These are phyloP conservation scores for Kodamaea kakaduensis DNA, from an alignment of 805 yeast genomes.

Conservation along the genomic window DNA sequence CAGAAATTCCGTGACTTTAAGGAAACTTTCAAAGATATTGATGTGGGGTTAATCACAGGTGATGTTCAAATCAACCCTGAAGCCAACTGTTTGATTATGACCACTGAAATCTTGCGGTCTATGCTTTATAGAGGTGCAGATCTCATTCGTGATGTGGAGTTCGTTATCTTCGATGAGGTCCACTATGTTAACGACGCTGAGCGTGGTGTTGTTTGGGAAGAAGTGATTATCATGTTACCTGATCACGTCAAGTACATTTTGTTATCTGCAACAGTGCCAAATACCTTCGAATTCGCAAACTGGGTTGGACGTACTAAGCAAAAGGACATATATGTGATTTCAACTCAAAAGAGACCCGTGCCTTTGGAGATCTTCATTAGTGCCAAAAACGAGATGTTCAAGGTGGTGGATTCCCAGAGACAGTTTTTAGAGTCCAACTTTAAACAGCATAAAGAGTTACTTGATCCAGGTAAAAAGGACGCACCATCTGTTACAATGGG, in stretches of 20 bases:
- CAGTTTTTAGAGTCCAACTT: slow-evolving; percentile 65
- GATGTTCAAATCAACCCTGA: slow-evolving; percentile 97
- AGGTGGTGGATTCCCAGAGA: slow-evolving; percentile 71
- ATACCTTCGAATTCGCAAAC: slow-evolving; percentile 93
- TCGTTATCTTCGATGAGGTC: slow-evolving; percentile 96
- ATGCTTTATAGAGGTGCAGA: slow-evolving; percentile 98
- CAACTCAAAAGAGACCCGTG: slow-evolving; percentile 95
- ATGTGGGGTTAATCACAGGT: slow-evolving; percentile 93
- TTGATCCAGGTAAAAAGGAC: slow-evolving; percentile 36
- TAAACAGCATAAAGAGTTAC: slow-evolving; percentile 51
- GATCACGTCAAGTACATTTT: slow-evolving; percentile 91
- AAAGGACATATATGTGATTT: slow-evolving; percentile 92
- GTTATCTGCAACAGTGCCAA: slow-evolving; percentile 97
- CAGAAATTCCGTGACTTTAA: slow-evolving; percentile 88
- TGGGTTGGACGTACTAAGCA: slow-evolving; percentile 98
- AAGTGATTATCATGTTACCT: slow-evolving; percentile 95
- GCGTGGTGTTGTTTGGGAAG: slow-evolving; percentile 99
- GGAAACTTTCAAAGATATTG: slow-evolving; percentile 72
- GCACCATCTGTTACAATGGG: slow-evolving; percentile 40
- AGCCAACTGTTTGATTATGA: slow-evolving; percentile 94
- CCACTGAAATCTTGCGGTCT: slow-evolving; percentile 91
- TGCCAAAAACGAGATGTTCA: slow-evolving; percentile 71
- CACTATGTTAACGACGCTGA: slow-evolving; percentile 96
- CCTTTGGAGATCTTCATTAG: slow-evolving; percentile 85
- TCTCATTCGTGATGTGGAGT: slow-evolving; percentile 92